Evolutionary conservation across 768 basidiomycete genomes (phyloP), one percentile per base, ranked within the genome.

Genomic region (Inosperma sp.): DNA sequence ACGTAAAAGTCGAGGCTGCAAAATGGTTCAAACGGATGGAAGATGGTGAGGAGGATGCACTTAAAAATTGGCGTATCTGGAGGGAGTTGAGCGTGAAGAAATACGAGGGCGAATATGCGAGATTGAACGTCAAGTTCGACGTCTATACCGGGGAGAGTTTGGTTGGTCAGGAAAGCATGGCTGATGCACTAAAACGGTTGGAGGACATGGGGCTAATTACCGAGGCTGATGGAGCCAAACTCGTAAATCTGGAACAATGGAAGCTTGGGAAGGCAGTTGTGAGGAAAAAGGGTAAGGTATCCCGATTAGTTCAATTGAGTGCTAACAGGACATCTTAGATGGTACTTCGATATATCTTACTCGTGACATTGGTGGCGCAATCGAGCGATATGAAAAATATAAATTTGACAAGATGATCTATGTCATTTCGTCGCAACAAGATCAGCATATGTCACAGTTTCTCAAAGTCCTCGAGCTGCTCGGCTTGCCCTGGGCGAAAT

Each of bases 1-100:
- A 73, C 21, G 87, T 89, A 64, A 91, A 86, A 68, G 76, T 68
- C 5, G 80, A 83, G 43, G 92, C 92, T 0, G 88, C 88, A 0
- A 73, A 77, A 41, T 93, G 89, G 79, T 99, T 99, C 77, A 92
- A 85, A 67, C 84, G 84, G 9, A 95, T 96, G 91, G 92, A 94
- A 65, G 88, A 93, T 56, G 91, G 92, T 21, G 92, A 97, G 59
- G 84, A 91, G 56, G 74, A 72, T 8, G 86, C 91, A 2, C 78
- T 98, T 29, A 75, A 73, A 49, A 86, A 94, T 67, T 99, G 95
- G 95, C 80, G 85, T 14, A 79, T 85, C 52, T 99, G 94, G 92
- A 86, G 95, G 21, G 84, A 89, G 60, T 70, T 94, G 42, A 94
- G 91, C 56, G 82, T 99, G 61, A 82, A 83, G 61, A 92, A 92